Conservation (phyloP, 257 asterid species). For the Leonotis leonurus region DNA sequence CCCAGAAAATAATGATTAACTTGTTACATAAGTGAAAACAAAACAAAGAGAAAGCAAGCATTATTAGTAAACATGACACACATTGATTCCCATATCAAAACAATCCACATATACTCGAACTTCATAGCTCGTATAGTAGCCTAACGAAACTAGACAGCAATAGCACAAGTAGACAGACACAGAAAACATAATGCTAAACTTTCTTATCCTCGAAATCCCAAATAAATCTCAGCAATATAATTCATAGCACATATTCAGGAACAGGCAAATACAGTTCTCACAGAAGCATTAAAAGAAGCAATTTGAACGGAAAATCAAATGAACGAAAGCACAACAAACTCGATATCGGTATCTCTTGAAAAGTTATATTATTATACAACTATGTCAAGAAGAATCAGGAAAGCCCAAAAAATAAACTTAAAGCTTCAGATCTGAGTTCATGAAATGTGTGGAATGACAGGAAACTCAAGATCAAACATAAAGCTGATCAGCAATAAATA, state of each 20-base stretch:
- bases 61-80: background rate
- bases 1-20: background rate
- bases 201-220: background rate
- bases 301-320: background rate
- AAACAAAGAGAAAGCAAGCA: background rate
- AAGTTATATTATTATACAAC: background rate
- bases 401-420: slow-evolving; percentile 28
- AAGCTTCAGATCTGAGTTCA: slow-evolving; percentile 58
- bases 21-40: background rate
- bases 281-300: background rate
- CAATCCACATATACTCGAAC: background rate
- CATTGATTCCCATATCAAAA: background rate
- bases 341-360: slow-evolving; percentile 1
- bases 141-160: too few species aligned
- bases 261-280: background rate
- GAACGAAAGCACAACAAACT: background rate
- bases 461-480: slow-evolving; percentile 13
- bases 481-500: slow-evolving; percentile 5
- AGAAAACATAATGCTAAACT: background rate
- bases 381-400: slow-evolving; percentile 12
- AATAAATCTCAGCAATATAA: background rate
- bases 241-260: background rate
- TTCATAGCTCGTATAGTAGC: too few species aligned
- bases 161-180: background rate
- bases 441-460: slow-evolving; percentile 25